Conservation (phyloP, 2,329 filamentous ascomycete genomes). For the Sclerotinia minor region DNA sequence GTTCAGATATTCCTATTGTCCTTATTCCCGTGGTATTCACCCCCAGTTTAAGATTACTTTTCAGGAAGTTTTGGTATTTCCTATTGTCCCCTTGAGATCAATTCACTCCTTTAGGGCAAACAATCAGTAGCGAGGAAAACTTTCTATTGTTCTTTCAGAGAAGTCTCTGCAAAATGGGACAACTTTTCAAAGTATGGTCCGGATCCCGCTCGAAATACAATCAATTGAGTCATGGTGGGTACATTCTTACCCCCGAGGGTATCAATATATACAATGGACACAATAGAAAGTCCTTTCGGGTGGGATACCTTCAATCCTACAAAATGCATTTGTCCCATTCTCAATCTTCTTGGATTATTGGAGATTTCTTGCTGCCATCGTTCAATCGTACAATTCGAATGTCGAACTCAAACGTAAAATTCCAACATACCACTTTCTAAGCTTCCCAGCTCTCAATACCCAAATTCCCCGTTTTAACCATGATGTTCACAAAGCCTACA, state of each 20-base stretch:
- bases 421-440: background rate
- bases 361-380: background rate
- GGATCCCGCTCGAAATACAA: too few species aligned
- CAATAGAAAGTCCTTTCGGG: background rate
- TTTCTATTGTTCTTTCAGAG: slow-evolving; percentile 5
- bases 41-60: background rate
- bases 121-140: background rate
- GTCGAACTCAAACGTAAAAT: too few species aligned
- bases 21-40: background rate
- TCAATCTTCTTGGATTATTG: background rate
- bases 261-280: background rate
- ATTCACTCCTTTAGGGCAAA: slow-evolving; percentile 6
- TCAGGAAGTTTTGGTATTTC: background rate
- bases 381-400: background rate
- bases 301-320: background rate
- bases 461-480: background rate
- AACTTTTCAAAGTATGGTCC: background rate
- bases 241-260: background rate
- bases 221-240: background rate
- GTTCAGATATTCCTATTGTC: background rate
- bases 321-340: background rate
- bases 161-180: background rate
- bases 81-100: background rate
- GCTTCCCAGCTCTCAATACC: slow-evolving; percentile 4
- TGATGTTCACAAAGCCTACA: background rate